phyloP scores from a whole-genome alignment of 139 green algal species.

The Volvox africanus region DNA sequence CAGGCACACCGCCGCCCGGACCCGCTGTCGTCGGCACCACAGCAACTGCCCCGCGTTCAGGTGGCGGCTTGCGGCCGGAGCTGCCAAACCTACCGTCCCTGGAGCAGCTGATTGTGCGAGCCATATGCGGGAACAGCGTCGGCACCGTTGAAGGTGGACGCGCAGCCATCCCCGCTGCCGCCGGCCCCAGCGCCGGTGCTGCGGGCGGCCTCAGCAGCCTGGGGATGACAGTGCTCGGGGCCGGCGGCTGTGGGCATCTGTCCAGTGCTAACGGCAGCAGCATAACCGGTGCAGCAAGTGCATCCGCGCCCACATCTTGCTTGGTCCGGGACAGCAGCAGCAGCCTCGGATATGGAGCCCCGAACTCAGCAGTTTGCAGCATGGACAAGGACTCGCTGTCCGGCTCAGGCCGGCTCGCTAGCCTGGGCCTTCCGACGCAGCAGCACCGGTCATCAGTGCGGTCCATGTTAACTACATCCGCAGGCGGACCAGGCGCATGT shows the following conservation, averaged over 20 bases:
- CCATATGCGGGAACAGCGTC: neutral
- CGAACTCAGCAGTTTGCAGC: neutral
- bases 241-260: neutral
- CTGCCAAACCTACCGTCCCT: neutral
- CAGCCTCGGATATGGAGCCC: neutral
- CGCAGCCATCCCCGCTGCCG: neutral
- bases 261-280: neutral
- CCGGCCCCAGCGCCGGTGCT: too few relatives aligned
- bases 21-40: neutral
- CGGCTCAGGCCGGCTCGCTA: neutral
- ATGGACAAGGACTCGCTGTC: neutral
- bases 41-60: neutral
- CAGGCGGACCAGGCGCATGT: neutral
- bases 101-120: slow-evolving; percentile 14
- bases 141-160: neutral
- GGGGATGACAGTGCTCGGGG: neutral
- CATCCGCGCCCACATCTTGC: neutral
- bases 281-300: neutral
- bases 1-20: neutral
- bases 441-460: too few relatives aligned
- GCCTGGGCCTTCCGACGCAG: neutral
- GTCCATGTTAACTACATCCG: neutral
- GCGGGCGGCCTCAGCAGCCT: neutral
- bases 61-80: neutral
- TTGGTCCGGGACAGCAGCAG: slow-evolving; percentile 1